Percentiles rank a stretch among this genome's conserved stretches.
Evolutionary conservation across 148 eudicot genomes (phyloP).

Genomic region (Hydrangea macrophylla): DNA sequence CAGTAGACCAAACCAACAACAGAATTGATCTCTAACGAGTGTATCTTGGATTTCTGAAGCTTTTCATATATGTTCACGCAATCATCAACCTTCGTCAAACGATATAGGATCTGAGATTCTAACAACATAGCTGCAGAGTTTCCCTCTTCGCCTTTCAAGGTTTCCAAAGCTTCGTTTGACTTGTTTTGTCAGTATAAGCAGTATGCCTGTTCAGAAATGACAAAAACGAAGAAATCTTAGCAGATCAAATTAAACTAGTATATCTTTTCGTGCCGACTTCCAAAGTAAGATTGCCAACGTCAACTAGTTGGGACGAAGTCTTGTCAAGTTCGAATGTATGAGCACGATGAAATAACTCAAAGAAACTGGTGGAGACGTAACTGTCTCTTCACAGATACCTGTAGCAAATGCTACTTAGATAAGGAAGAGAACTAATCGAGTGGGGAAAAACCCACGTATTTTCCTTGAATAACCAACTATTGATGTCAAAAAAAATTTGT

Average conservation of each 20-base stretch:
- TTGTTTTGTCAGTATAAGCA: conserved; percentile 86
- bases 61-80: conserved; percentile 69
- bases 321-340: no score
- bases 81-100: conserved; percentile 68
- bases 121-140: conserved; percentile 53
- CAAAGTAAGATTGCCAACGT: no score
- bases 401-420: no score
- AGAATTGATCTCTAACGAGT: conserved; percentile 63
- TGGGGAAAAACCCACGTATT: background rate
- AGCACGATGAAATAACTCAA: no score
- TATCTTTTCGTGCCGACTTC: no score
- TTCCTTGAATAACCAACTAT: background rate
- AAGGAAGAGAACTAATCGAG: no score
- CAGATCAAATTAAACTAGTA: no score
- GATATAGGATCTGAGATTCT: conserved; percentile 78
- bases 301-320: no score
- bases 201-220: conserved; percentile 53
- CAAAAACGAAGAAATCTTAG: conserved; percentile 14
- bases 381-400: no score
- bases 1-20: conserved; percentile 84
- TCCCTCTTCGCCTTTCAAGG: conserved; percentile 60
- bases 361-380: no score
- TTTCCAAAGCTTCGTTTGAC: conserved; percentile 68
- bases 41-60: conserved; percentile 69
- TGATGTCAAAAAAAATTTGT: background rate